Conservation (phyloP, 495 filamentous ascomycete genomes). For the Trichoderma erinaceum region DNA sequence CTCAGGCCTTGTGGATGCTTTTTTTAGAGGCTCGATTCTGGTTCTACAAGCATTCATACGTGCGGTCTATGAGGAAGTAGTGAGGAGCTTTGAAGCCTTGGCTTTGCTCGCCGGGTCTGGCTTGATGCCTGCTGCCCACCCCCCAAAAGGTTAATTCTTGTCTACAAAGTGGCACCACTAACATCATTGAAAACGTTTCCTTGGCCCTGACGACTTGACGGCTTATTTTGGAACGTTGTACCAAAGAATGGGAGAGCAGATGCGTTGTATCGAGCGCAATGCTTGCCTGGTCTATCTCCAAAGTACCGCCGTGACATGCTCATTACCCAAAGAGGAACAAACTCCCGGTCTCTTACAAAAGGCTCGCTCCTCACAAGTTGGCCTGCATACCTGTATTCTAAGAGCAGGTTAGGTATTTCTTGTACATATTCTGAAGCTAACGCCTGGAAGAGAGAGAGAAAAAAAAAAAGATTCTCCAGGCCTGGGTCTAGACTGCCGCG, state of each 20-base stretch:
- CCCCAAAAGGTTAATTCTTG: neutral
- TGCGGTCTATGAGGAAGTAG: conserved; percentile 2
- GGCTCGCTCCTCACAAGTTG: neutral
- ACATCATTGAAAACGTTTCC: neutral
- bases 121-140: conserved; percentile 10
- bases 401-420: too few relatives aligned
- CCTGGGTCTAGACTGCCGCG: neutral
- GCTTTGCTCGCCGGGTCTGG: neutral
- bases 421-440: neutral
- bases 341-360: neutral
- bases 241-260: neutral
- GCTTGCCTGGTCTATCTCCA: neutral
- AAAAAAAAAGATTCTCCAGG: neutral
- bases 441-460: too few relatives aligned
- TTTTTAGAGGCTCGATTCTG: conserved; percentile 2
- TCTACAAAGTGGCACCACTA: conserved; percentile 11
- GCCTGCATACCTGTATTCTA: neutral
- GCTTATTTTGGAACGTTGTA: neutral
- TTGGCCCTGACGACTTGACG: neutral
- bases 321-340: neutral
- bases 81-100: neutral
- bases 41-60: neutral
- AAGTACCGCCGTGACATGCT: neutral
- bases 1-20: conserved; percentile 2
- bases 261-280: neutral